Evolutionary conservation across 2,329 filamentous ascomycete genomes (phyloP), one percentile per base, ranked within the genome.

Genomic region (Phaeophleospora eucalypticola): DNA sequence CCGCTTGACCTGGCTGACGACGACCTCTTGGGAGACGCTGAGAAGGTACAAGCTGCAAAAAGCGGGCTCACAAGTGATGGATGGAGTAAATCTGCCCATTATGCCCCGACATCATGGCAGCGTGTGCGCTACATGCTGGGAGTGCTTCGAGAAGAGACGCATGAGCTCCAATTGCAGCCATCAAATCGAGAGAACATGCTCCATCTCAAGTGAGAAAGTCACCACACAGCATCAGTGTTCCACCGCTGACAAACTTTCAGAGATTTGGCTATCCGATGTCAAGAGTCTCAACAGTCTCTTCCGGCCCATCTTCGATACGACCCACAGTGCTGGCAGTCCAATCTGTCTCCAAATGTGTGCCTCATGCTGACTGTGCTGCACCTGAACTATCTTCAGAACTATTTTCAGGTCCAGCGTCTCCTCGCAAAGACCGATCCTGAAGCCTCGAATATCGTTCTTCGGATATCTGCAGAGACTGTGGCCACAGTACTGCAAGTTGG

Each of bases 391-490:
- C 42, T 57, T 15, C 52, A 54, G 32, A 52, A 40, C 33, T 46
- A 49, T 15, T 52, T 58, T 9, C 51, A 56, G 19, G 47, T 57
- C 8, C 44, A 59, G 12, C 35, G 48, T 8, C 32, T 59, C 29
- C 41, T 59, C 12, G 48, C 44, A n/a, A 42, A 46, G n/a, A 34
- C 15, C 1, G 46, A 57, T 18, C 3, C 21, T 1, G 15, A 16
- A 1, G 42, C 41, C 15, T 46, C 37, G 27, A 19, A 21, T 1
- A 24, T 27, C 3, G 24, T 54, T 3, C 37, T 58, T 4, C 24
- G 37, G 19, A 35, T 52, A 0, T 49, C 56, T 12, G 37, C 29
- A 2, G 43, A 51, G 14, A 46, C 53, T 3, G 43, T 59, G 17
- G 36, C 32, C 9, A 48, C 47, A 2, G 37, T 54, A 18, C 41